phyloP scores from a whole-genome alignment of 2,329 filamentous ascomycete genomes.

The Aspergillus sp. region DNA sequence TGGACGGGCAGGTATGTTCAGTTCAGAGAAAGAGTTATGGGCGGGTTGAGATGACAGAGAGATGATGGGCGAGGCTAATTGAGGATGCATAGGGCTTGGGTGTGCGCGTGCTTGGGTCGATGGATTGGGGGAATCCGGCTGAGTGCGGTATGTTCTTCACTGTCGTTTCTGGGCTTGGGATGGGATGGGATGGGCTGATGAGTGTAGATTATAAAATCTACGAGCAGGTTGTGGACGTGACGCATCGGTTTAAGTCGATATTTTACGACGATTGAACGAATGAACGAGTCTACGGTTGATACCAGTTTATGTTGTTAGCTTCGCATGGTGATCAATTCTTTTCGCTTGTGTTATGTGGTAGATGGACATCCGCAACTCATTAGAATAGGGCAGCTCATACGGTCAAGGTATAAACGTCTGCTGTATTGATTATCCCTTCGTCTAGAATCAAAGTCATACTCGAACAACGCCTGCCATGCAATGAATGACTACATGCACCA shows the following conservation, averaged over 20 bases:
- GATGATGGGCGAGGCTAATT: constrained; percentile 4
- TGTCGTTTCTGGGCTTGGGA: background rate
- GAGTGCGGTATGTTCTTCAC: constrained; percentile 27
- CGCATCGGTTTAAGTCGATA: constrained; percentile 69
- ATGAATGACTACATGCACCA: too few species aligned
- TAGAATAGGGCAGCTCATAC: too few species aligned
- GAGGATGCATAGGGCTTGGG: constrained; percentile 24
- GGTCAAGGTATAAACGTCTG: too few species aligned
- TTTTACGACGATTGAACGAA: constrained; percentile 54
- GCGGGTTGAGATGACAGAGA: background rate
- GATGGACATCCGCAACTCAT: background rate
- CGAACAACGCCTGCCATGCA: too few species aligned
- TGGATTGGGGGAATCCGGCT: constrained; percentile 34
- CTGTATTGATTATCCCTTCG: too few species aligned
- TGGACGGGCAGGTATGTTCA: constrained; percentile 28
- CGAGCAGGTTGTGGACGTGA: constrained; percentile 73
- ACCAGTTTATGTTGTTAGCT: background rate
- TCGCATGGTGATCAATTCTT: background rate
- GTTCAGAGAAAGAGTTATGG: background rate
- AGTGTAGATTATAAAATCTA: constrained; percentile 62
- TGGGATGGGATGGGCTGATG: background rate
- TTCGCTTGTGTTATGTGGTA: background rate
- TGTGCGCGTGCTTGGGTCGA: constrained; percentile 31
- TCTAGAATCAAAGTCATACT: too few species aligned
- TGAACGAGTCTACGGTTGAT: background rate